Evolutionary conservation across 179 eudicot species (phyloP).

Genomic region (Patellifolia procumbens): DNA sequence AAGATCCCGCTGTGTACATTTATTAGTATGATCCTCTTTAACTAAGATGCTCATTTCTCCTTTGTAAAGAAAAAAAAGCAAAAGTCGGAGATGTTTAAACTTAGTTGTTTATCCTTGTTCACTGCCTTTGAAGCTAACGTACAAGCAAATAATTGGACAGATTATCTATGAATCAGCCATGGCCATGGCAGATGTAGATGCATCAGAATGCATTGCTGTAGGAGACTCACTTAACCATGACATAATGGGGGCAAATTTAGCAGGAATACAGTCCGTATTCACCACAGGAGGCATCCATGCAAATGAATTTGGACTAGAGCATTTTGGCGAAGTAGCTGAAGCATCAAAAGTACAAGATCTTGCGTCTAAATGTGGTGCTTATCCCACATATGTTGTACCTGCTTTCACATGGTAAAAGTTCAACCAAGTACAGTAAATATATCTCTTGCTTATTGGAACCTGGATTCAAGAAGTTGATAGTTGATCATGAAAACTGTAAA

Average conservation of each 20-base stretch:
- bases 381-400: constrained; percentile 66
- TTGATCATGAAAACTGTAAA: not conserved
- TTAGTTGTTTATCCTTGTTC: not conserved
- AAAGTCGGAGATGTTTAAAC: not conserved
- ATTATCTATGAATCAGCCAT: constrained; percentile 77
- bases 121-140: not conserved
- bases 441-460: not conserved
- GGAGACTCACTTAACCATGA: constrained; percentile 96
- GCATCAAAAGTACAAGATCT: constrained; percentile 58
- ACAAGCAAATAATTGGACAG: constrained; percentile 35
- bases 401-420: constrained; percentile 63
- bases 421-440: not conserved
- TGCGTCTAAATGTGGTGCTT: constrained; percentile 53
- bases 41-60: not conserved
- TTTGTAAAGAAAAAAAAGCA: not conserved
- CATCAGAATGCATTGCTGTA: constrained; percentile 76
- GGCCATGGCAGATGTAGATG: constrained; percentile 71
- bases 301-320: constrained; percentile 64
- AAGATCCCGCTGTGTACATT: too few relatives aligned
- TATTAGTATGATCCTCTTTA: too few relatives aligned
- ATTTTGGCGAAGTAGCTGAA: constrained; percentile 62
- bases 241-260: constrained; percentile 85
- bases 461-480: not conserved
- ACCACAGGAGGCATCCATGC: constrained; percentile 86
- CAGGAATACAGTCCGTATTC: constrained; percentile 72